phyloP scores from a whole-genome alignment of 345 rosid genomes.

The Cochlearia excelsa region DNA sequence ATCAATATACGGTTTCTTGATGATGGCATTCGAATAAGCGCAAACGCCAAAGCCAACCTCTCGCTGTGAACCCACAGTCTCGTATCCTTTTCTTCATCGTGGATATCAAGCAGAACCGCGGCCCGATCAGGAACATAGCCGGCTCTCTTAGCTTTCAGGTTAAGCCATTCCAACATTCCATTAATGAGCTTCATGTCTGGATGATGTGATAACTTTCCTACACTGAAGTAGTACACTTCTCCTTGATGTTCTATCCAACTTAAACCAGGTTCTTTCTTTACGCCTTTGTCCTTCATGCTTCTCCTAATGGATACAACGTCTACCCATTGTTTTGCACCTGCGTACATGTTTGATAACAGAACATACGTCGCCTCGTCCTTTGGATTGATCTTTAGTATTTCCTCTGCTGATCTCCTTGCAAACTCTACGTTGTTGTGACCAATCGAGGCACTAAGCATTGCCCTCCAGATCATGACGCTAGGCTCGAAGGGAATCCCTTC shows the following conservation, averaged over 20 bases:
- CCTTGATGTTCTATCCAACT: slow-evolving; percentile 90
- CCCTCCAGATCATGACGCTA: slow-evolving; percentile 76
- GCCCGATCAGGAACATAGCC: slow-evolving; percentile 58
- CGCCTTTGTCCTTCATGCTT: slow-evolving; percentile 62
- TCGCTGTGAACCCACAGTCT: slow-evolving; percentile 82
- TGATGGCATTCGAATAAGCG: slow-evolving; percentile 48
- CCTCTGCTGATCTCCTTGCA: slow-evolving; percentile 56
- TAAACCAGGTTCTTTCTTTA: slow-evolving; percentile 80
- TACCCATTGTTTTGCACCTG: slow-evolving; percentile 63
- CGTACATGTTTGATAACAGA: slow-evolving; percentile 71
- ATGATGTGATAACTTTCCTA: slow-evolving; percentile 56
- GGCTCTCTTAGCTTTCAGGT: slow-evolving; percentile 55
- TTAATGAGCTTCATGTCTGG: slow-evolving; percentile 59
- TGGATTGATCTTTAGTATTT: slow-evolving; percentile 64
- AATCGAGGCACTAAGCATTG: slow-evolving; percentile 80
- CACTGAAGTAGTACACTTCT: slow-evolving; percentile 58
- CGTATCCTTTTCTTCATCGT: slow-evolving; percentile 57
- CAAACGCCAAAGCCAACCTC: slow-evolving; percentile 81
- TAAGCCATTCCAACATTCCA: slow-evolving; percentile 88
- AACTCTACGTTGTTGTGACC: slow-evolving; percentile 63
- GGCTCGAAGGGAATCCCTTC: slow-evolving; percentile 63
- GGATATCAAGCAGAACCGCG: slow-evolving; percentile 54
- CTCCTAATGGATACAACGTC: slow-evolving; percentile 62
- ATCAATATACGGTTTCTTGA: slow-evolving; percentile 52
- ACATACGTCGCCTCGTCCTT: slow-evolving; percentile 73